phyloP scores from a whole-genome alignment of 495 filamentous ascomycete species.

The Aspergillus nidulans region DNA sequence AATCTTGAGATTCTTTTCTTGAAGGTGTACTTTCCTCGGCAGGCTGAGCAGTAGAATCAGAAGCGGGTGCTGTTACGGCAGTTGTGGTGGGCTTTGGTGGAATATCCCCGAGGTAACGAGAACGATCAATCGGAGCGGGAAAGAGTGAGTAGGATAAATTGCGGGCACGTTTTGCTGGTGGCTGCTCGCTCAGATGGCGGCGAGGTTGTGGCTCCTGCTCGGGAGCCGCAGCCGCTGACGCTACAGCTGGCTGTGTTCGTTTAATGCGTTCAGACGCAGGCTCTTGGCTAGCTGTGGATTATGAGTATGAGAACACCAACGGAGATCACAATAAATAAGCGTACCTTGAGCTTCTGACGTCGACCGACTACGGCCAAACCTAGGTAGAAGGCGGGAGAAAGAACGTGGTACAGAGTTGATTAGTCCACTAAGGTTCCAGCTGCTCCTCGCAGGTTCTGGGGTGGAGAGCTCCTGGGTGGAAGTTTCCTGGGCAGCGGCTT shows the following conservation, averaged over 20 bases:
- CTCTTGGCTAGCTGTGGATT: not conserved
- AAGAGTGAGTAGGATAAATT: constrained; percentile 23
- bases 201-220: constrained; percentile 2
- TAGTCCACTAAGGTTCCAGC: constrained; percentile 25
- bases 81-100: not conserved
- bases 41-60: not conserved
- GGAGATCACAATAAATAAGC: not conserved
- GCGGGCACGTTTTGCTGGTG: constrained; percentile 11
- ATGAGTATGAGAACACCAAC: constrained; percentile 5
- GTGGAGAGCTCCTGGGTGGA: constrained; percentile 13
- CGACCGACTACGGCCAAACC: constrained; percentile 17
- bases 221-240: not conserved
- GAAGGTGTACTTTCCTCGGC: not conserved
- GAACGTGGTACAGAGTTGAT: constrained; percentile 25
- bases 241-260: constrained; percentile 8
- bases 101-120: constrained; percentile 21
- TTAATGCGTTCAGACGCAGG: constrained; percentile 18
- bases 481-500: constrained; percentile 8
- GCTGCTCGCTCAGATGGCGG: constrained; percentile 16
- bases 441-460: constrained; percentile 17
- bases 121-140: constrained; percentile 18
- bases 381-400: constrained; percentile 18
- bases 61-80: not conserved
- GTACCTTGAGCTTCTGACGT: constrained; percentile 12
- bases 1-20: not conserved